phyloP scores from a whole-genome alignment of 2,329 filamentous ascomycete genomes.

The Beauveria sp. region DNA sequence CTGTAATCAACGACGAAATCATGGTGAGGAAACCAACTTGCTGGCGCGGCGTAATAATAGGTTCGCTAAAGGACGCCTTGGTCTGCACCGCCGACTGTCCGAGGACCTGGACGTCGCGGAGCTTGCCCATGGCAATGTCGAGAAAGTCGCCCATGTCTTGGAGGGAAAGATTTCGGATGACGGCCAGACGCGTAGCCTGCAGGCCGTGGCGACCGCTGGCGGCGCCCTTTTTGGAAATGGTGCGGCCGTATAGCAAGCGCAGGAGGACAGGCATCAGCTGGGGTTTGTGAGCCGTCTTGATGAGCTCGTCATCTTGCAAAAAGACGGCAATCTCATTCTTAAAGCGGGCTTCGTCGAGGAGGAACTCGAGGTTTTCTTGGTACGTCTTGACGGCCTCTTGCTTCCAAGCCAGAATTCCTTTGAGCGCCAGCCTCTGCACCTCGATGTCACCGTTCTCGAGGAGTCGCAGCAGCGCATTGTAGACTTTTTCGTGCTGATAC shows the following conservation, averaged over 20 bases:
- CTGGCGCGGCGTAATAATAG: conserved; percentile 62
- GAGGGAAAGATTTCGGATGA: conserved; percentile 68
- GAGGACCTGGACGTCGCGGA: conserved; percentile 54
- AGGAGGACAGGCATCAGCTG: conserved; percentile 80
- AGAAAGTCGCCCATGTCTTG: conserved; percentile 75
- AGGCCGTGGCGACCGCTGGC: conserved; percentile 73
- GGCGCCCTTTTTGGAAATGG: conserved; percentile 72
- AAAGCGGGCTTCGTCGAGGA: conserved; percentile 86
- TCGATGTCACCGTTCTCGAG: conserved; percentile 85
- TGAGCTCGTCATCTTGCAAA: conserved; percentile 65
- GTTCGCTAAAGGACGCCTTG: conserved; percentile 46
- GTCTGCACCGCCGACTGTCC: conserved; percentile 37
- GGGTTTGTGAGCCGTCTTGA: conserved; percentile 64
- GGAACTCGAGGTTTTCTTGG: conserved; percentile 74
- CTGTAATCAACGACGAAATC: conserved; percentile 77
- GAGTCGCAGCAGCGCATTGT: conserved; percentile 64
- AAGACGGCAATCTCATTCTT: conserved; percentile 90
- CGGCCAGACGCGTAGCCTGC: conserved; percentile 70
- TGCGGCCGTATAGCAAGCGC: conserved; percentile 78
- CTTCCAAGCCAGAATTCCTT: conserved; percentile 86
- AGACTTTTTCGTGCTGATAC: conserved; percentile 69
- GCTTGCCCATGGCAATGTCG: conserved; percentile 67
- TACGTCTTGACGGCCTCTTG: conserved; percentile 66
- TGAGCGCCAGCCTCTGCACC: conserved; percentile 77
- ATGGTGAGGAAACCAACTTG: conserved; percentile 90